Percentiles rank a stretch among this genome's conserved stretches.
These are phyloP conservation scores for Kwoniella shandongensis DNA, from an alignment of 768 basidiomycete genomes.

Conservation along the genomic window DNA sequence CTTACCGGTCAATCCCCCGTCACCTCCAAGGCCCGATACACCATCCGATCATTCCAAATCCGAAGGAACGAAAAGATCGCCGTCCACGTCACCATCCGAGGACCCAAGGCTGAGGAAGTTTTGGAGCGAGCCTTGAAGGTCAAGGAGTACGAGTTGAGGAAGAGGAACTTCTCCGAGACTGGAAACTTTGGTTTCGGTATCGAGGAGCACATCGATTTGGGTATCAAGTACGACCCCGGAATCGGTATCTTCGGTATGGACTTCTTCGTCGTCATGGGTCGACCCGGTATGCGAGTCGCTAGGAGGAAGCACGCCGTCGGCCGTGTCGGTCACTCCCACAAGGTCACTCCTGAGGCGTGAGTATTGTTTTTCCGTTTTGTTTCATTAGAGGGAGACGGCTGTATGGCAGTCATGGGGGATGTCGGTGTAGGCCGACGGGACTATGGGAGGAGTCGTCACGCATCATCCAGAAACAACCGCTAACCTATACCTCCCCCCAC, in stretches of 20 bases:
- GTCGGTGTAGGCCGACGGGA: background rate
- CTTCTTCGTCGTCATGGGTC: constrained; percentile 86
- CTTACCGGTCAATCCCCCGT: constrained; percentile 99
- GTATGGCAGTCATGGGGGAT: background rate
- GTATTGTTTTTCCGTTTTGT: constrained; percentile 5
- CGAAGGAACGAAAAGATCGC: constrained; percentile 99
- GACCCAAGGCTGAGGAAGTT: constrained; percentile 99
- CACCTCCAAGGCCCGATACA: constrained; percentile 99
- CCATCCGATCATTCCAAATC: constrained; percentile 97
- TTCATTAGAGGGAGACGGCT: background rate
- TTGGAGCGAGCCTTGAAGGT: constrained; percentile 98
- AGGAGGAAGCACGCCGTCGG: constrained; percentile 85
- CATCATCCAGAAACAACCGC: background rate
- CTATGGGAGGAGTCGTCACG: background rate
- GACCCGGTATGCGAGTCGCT: constrained; percentile 88
- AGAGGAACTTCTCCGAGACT: constrained; percentile 93
- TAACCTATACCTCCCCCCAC: background rate
- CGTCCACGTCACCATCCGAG: constrained; percentile 96
- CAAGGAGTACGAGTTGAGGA: constrained; percentile 98
- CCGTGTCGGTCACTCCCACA: constrained; percentile 81
- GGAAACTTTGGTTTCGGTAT: constrained; percentile 99
- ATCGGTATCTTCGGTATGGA: constrained; percentile 99
- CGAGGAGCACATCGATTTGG: constrained; percentile 94
- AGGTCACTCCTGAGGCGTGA: constrained; percentile 86
- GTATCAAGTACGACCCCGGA: constrained; percentile 94